A percentile compares a stretch with the other conserved stretches of the same genome.
phyloP scores from a whole-genome alignment of 768 basidiomycete genomes.

The Cytidiella melzeri region DNA sequence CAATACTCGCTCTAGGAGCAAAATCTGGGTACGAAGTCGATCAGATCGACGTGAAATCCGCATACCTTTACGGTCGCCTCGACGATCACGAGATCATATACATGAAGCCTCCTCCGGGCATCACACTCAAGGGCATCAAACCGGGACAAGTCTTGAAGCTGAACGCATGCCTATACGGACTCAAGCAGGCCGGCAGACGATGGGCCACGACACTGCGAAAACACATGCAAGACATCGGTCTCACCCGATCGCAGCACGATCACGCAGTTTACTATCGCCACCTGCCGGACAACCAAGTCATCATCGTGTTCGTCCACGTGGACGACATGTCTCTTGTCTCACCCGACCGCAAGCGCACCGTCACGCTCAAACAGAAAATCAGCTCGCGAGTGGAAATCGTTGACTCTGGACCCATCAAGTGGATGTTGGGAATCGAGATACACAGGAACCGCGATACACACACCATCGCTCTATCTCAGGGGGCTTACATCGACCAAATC shows the following conservation, averaged over 20 bases:
- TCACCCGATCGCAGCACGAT: constrained; percentile 1
- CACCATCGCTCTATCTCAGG: constrained; percentile 22
- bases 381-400: constrained; percentile 4
- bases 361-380: background rate
- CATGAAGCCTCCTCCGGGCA: constrained; percentile 8
- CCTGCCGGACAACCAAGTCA: background rate
- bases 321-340: background rate
- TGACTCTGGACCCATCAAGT: constrained; percentile 6
- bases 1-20: constrained; percentile 23
- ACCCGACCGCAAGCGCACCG: background rate
- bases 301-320: constrained; percentile 1
- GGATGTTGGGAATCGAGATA: constrained; percentile 19
- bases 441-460: constrained; percentile 17
- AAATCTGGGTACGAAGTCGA: constrained; percentile 19
- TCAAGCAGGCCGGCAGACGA: constrained; percentile 9
- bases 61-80: constrained; percentile 20
- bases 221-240: background rate
- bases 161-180: background rate
- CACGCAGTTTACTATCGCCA: constrained; percentile 7
- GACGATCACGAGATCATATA: constrained; percentile 11
- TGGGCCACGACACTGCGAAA: constrained; percentile 3
- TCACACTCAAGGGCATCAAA: constrained; percentile 2
- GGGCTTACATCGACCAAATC: constrained; percentile 27
- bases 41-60: constrained; percentile 29
- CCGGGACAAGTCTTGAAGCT: background rate